A percentile compares a stretch with the other conserved stretches of the same genome.
Evolutionary conservation across 176 grass and related monocot species (phyloP).

Genomic region (Aegilops tauschii): DNA sequence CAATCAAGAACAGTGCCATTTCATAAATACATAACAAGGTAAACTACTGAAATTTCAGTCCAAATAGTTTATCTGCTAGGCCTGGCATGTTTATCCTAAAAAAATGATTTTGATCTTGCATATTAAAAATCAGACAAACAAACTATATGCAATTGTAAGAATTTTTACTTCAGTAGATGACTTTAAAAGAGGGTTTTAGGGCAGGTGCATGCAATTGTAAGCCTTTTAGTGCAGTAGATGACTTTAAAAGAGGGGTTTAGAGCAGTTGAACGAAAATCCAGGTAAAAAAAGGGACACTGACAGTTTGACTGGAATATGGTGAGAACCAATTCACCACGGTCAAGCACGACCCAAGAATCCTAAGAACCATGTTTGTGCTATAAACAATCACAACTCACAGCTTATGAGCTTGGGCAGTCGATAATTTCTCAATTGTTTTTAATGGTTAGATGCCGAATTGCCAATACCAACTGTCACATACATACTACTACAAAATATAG

Average conservation of each 20-base stretch:
- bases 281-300: not conserved
- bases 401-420: not conserved
- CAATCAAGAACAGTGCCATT: slow-evolving; percentile 18
- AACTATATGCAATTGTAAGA: not conserved
- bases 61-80: slow-evolving; percentile 4
- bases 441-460: not conserved
- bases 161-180: not conserved
- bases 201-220: not conserved
- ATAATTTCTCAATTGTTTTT: not conserved
- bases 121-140: not conserved
- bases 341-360: not conserved
- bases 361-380: not conserved
- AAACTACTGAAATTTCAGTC: not conserved
- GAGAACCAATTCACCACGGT: not conserved
- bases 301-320: not conserved
- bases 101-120: not conserved
- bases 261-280: not conserved
- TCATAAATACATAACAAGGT: not conserved
- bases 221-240: not conserved
- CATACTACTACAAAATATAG: not conserved
- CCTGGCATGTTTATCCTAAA: not conserved
- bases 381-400: not conserved
- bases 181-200: not conserved
- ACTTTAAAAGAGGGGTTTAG: not conserved
- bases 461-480: not conserved